These are phyloP conservation scores for Eucalyptus pauciflora DNA, from an alignment of 345 rosid genomes.

Conservation along the genomic window DNA sequence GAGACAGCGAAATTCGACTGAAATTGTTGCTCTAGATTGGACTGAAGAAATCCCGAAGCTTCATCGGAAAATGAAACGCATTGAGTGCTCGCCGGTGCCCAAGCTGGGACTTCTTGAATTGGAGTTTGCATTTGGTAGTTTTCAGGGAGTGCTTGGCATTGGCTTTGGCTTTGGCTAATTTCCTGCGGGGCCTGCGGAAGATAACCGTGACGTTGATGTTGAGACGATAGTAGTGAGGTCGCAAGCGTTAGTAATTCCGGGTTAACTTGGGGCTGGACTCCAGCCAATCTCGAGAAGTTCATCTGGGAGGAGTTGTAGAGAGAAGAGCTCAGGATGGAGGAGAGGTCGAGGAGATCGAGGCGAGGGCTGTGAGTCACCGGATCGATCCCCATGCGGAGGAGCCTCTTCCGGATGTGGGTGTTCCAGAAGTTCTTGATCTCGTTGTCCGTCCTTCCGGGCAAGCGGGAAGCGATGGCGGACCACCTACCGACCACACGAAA, in stretches of 20 bases:
- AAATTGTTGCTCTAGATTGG: slow-evolving; percentile 1
- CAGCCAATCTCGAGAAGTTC: slow-evolving; percentile 34
- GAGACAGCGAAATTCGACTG: neutral
- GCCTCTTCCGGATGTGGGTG: slow-evolving; percentile 66
- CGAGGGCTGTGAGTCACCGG: slow-evolving; percentile 80
- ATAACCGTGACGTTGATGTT: neutral
- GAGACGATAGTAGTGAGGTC: slow-evolving; percentile 22
- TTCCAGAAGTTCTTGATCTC: slow-evolving; percentile 90
- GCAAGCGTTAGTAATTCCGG: slow-evolving; percentile 43
- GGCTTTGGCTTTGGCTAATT: neutral
- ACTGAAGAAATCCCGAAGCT: neutral
- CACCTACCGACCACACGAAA: slow-evolving; percentile 23
- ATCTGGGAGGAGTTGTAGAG: slow-evolving; percentile 31
- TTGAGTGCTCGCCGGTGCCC: neutral
- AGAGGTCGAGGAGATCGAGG: slow-evolving; percentile 67
- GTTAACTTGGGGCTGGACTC: slow-evolving; percentile 23
- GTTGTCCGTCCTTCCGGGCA: slow-evolving; percentile 86
- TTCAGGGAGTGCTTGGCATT: neutral
- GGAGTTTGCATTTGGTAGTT: neutral
- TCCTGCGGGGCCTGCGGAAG: neutral
- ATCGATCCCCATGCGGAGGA: slow-evolving; percentile 81
- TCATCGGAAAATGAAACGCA: neutral
- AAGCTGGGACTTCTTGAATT: neutral
- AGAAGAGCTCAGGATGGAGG: slow-evolving; percentile 45
- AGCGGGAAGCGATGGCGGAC: slow-evolving; percentile 77